Base-by-base conservation (phyloP, 345 rosid species). In the Psidium friedrichsthalianum region DNA sequence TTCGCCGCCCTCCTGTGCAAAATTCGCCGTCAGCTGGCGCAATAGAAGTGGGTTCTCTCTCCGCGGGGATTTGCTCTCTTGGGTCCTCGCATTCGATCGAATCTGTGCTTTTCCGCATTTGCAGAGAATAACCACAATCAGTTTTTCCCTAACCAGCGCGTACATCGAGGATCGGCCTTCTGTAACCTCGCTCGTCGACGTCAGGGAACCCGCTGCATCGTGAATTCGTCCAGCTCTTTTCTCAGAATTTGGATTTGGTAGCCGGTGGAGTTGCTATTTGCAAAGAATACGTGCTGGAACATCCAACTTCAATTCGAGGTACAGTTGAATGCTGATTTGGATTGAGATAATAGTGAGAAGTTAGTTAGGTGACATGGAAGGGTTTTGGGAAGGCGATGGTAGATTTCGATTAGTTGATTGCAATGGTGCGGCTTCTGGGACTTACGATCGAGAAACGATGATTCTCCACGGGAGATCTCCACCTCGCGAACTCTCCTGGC, bases 381-480 rank as follows among this genome's bases (percentile, higher is more conserved):
- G 87, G 83, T 58, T 86, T 86, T 84, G 84, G 74, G 76, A 57
- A 52, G 49, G 86, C 55, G 44, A 64, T 64, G 56, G 82, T 58
- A 84, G 82, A 57, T 74, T 86, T 84, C 18, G 51, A 64, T 54
- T 49, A 74, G 86, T 83, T 74, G 89, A 90, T 89, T 86, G 90
- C 88, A 93, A 92, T 90, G 87, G 99, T 94, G 91, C 91, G 98
- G 89, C 93, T 98, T 86, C 92, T 98, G 84, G 98, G 99, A 86
- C 92, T 98, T 85, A 92, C 88, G 78, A 92, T 92, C 55, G 92
- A 86, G 97, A 94, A 89, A 91, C 52, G 93, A 93, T 74, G 95
- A 93, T 89, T 91, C 95, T 29, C 99, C 99, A 42, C 94, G 99
- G 74, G 99, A 98, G 93, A 96, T 98, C 87, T 88, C 94, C 51